These are phyloP conservation scores for Nitzschia inconspicua DNA, from an alignment of 108 stramenopile species.

Conservation along the genomic window DNA sequence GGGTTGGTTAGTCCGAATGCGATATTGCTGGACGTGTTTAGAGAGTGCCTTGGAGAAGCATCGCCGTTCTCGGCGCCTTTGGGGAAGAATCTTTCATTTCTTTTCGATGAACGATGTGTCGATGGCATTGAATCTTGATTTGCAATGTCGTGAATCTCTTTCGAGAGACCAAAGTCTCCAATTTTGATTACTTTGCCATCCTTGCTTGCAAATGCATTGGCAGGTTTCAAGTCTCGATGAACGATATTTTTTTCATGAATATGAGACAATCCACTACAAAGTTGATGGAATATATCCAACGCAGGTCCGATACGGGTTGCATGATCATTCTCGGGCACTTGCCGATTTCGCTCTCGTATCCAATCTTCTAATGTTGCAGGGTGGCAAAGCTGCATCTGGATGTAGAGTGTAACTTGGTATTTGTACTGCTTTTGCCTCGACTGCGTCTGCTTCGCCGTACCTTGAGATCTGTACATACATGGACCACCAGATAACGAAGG, in stretches of 20 bases:
- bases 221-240: conserved; percentile 89
- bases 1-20: neutral
- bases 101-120: neutral
- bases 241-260: conserved; percentile 78
- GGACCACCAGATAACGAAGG: conserved; percentile 4
- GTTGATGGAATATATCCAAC: conserved; percentile 63
- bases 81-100: neutral
- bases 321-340: conserved; percentile 31
- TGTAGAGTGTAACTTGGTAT: conserved; percentile 85
- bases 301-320: conserved; percentile 44
- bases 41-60: neutral
- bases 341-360: conserved; percentile 70
- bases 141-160: conserved; percentile 11
- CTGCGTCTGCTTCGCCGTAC: neutral
- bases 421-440: conserved; percentile 32
- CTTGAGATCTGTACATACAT: neutral
- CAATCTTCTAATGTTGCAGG: conserved; percentile 83
- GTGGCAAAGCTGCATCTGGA: conserved; percentile 93
- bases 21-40: neutral
- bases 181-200: conserved; percentile 77
- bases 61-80: neutral
- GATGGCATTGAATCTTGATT: neutral
- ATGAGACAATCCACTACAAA: conserved; percentile 69
- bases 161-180: conserved; percentile 89
- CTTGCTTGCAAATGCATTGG: conserved; percentile 75